Evolutionary conservation across 768 basidiomycete genomes (phyloP).

Genomic region (Leccinum obscurum): DNA sequence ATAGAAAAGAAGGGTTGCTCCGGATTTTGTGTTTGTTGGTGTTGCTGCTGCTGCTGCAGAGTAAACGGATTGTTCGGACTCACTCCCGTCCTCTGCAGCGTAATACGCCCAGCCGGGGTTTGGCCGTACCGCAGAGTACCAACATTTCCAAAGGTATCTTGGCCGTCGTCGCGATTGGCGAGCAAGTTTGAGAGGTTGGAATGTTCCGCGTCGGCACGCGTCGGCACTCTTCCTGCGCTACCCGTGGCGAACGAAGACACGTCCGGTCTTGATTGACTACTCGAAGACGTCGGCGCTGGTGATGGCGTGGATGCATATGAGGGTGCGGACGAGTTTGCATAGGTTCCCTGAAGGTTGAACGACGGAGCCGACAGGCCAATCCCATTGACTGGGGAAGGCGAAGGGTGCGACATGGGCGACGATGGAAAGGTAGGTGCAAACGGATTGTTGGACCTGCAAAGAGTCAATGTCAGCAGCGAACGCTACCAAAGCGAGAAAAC

Average conservation of each 20-base stretch:
- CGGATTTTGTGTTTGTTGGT: slow-evolving; percentile 52
- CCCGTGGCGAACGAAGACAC: slow-evolving; percentile 17
- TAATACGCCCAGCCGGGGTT: slow-evolving; percentile 51
- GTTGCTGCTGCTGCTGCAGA: slow-evolving; percentile 38
- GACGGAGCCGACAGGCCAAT: slow-evolving; percentile 39
- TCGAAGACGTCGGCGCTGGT: slow-evolving; percentile 42
- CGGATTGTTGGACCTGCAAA: slow-evolving; percentile 87
- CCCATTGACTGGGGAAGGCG: slow-evolving; percentile 36
- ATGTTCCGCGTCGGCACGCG: slow-evolving; percentile 67
- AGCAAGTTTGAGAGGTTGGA: slow-evolving; percentile 76
- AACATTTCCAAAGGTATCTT: slow-evolving; percentile 94
- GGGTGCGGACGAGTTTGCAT: slow-evolving; percentile 44
- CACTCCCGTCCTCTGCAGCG: slow-evolving; percentile 48
- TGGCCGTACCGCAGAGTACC: slow-evolving; percentile 75
- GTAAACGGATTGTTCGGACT: slow-evolving; percentile 66
- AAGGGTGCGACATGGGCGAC: slow-evolving; percentile 33
- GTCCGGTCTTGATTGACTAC: slow-evolving; percentile 37
- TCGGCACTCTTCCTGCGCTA: slow-evolving; percentile 26
- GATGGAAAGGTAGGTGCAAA: slow-evolving; percentile 59
- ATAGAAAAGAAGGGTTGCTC: slow-evolving; percentile 86
- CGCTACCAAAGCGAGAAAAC: not conserved
- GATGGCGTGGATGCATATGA: slow-evolving; percentile 40
- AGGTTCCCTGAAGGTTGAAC: slow-evolving; percentile 74
- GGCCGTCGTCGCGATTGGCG: slow-evolving; percentile 87
- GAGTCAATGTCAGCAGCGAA: slow-evolving; percentile 30